phyloP scores from a whole-genome alignment of 2,329 filamentous ascomycete genomes.

The Aspergillus ochraceoroseus region DNA sequence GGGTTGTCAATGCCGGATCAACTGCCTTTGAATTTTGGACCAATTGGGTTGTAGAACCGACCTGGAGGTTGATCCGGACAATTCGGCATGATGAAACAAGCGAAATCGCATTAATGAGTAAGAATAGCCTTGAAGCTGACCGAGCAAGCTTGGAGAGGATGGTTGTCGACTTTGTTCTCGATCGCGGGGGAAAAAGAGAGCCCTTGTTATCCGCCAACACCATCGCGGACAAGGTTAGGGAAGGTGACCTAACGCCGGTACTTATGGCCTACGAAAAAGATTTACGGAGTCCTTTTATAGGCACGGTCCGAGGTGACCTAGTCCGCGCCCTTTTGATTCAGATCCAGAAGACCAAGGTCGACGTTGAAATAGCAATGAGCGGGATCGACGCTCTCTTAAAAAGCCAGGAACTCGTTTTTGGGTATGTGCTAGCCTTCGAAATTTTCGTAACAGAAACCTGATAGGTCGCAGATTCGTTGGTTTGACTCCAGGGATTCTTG shows the following conservation, averaged over 20 bases:
- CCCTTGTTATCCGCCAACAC: conserved; percentile 52
- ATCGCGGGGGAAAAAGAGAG: conserved; percentile 61
- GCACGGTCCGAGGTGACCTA: conserved; percentile 79
- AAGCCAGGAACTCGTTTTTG: conserved; percentile 95
- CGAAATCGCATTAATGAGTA: conserved; percentile 95
- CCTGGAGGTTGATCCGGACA: conserved; percentile 76
- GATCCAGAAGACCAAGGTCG: conserved; percentile 97
- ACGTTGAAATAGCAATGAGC: conserved; percentile 91
- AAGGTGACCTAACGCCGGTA: conserved; percentile 90
- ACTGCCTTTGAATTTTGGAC: conserved; percentile 87
- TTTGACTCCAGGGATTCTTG: conserved; percentile 85
- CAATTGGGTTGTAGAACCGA: conserved; percentile 91
- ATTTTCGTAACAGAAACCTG: conserved; percentile 7
- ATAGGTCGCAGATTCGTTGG: conserved; percentile 67
- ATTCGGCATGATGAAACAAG: conserved; percentile 89
- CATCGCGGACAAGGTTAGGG: conserved; percentile 73
- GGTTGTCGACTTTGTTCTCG: conserved; percentile 91
- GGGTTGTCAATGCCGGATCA: conserved; percentile 71
- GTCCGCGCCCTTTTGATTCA: conserved; percentile 89
- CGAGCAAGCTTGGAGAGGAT: conserved; percentile 90
- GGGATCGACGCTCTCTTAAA: conserved; percentile 92
- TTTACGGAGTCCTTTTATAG: conserved; percentile 72
- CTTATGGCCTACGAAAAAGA: conserved; percentile 88
- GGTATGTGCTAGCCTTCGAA: conserved; percentile 33
- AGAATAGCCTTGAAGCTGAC: conserved; percentile 83